Evolutionary conservation across 2,329 filamentous ascomycete species (phyloP).

Genomic region (Xylaria sp.): DNA sequence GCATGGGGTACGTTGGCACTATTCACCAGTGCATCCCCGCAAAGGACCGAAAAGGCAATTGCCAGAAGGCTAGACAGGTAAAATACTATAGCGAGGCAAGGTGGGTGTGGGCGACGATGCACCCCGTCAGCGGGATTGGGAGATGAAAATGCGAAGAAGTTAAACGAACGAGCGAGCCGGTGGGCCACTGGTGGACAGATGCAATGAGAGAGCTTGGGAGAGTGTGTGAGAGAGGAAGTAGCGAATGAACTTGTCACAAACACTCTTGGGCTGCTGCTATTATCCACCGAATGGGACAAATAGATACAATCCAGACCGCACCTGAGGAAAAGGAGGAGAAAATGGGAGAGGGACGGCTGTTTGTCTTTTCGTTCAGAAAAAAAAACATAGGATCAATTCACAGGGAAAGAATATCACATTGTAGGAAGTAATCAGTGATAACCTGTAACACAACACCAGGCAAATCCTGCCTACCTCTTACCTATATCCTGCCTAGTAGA

Average conservation of each 20-base stretch:
- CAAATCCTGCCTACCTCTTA: neutral
- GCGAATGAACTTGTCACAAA: slow-evolving; percentile 24
- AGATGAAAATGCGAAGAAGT: slow-evolving; percentile 27
- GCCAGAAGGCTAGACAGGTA: slow-evolving; percentile 17
- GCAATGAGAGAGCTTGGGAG: slow-evolving; percentile 18
- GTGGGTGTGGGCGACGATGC: slow-evolving; percentile 29
- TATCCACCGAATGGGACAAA: slow-evolving; percentile 26
- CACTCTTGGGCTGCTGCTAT: slow-evolving; percentile 24
- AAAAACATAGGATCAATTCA: slow-evolving; percentile 21
- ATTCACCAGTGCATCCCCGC: slow-evolving; percentile 12
- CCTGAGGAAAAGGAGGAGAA: slow-evolving; percentile 6
- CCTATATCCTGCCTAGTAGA: neutral
- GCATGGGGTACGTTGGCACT: slow-evolving; percentile 21
- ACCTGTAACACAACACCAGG: slow-evolving; percentile 25
- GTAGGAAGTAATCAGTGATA: slow-evolving; percentile 1
- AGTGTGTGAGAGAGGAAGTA: slow-evolving; percentile 17
- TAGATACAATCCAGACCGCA: slow-evolving; percentile 27
- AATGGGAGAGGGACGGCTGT: slow-evolving; percentile 25
- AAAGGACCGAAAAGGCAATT: slow-evolving; percentile 21
- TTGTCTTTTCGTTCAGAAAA: slow-evolving; percentile 28
- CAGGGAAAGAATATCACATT: slow-evolving; percentile 15
- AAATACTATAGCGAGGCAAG: slow-evolving; percentile 25
- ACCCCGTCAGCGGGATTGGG: slow-evolving; percentile 16
- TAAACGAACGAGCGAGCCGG: slow-evolving; percentile 30
- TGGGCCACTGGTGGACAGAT: slow-evolving; percentile 10